Percentiles rank a stretch among this genome's conserved stretches.
phyloP scores from a whole-genome alignment of 805 yeast genomes.

The Saccharomycopsis olivae region DNA sequence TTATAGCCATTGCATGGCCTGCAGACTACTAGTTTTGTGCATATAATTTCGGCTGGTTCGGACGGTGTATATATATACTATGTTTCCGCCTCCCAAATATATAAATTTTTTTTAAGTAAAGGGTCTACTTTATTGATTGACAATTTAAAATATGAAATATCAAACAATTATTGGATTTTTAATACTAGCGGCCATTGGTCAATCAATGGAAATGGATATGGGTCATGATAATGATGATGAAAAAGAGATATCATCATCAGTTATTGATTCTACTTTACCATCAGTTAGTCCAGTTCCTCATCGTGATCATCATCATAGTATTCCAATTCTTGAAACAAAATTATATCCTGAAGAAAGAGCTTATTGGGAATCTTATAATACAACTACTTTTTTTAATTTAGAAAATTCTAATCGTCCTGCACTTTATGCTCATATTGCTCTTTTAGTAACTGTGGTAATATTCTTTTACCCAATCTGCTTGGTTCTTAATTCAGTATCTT shows the following conservation, averaged over 20 bases:
- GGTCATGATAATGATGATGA: background rate
- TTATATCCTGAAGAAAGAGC: conserved; percentile 61
- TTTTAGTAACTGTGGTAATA: conserved; percentile 35
- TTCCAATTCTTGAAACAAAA: conserved; percentile 57
- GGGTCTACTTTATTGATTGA: too few relatives aligned
- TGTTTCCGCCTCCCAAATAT: too few relatives aligned
- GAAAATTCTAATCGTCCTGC: conserved; percentile 39
- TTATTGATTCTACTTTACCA: background rate
- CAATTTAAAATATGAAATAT: too few relatives aligned
- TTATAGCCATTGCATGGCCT: too few relatives aligned
- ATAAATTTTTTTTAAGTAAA: too few relatives aligned
- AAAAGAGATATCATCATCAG: background rate
- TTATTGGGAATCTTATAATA: conserved; percentile 72
- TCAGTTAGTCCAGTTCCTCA: conserved; percentile 33
- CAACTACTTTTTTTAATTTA: conserved; percentile 61
- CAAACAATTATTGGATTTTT: too few relatives aligned
- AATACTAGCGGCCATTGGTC: too few relatives aligned
- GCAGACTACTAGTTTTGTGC: too few relatives aligned
- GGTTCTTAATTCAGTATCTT: conserved; percentile 49
- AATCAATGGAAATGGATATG: conserved; percentile 3
- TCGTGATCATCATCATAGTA: conserved; percentile 50
- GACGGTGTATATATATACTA: too few relatives aligned
- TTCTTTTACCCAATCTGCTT: conserved; percentile 59
- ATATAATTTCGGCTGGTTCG: too few relatives aligned
- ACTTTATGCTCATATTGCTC: conserved; percentile 43